Percentiles rank a stretch among this genome's conserved stretches.
phyloP scores from a whole-genome alignment of 768 basidiomycete species.

The Grammothele lineata region DNA sequence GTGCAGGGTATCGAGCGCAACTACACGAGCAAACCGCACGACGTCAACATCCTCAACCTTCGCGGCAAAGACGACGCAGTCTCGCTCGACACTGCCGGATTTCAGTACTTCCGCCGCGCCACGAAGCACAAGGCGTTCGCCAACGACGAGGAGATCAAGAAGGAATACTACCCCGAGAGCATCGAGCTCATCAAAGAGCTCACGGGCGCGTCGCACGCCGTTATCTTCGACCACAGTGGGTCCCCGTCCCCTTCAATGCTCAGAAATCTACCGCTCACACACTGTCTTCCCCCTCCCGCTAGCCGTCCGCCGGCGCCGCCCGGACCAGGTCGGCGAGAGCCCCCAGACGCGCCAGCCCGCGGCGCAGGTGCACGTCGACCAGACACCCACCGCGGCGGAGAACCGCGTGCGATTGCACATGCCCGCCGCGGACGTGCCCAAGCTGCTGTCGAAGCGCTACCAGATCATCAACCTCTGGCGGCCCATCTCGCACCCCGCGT shows the following conservation, averaged over 20 bases:
- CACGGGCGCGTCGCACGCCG: slow-evolving; percentile 55
- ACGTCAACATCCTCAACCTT: slow-evolving; percentile 45
- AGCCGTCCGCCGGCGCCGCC: slow-evolving; percentile 43
- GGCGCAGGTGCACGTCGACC: slow-evolving; percentile 40
- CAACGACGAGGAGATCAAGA: slow-evolving; percentile 45
- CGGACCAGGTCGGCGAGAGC: slow-evolving; percentile 30
- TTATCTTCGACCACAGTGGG: slow-evolving; percentile 64
- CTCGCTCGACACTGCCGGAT: slow-evolving; percentile 48
- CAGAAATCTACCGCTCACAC: not conserved
- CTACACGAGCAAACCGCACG: slow-evolving; percentile 26
- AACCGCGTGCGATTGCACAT: slow-evolving; percentile 41
- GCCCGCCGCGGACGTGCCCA: slow-evolving; percentile 32
- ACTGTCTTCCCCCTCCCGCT: not conserved
- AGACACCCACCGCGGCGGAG: slow-evolving; percentile 35
- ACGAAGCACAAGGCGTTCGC: slow-evolving; percentile 44
- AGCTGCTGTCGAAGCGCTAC: slow-evolving; percentile 39
- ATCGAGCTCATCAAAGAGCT: slow-evolving; percentile 51
- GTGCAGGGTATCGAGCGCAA: too few relatives aligned
- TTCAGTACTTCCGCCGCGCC: slow-evolving; percentile 37
- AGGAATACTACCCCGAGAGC: slow-evolving; percentile 59
- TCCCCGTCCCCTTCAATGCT: not conserved
- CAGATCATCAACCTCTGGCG: slow-evolving; percentile 56
- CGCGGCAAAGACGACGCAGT: slow-evolving; percentile 44
- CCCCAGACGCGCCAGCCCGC: slow-evolving; percentile 42
- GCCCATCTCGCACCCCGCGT: slow-evolving; percentile 40